These are phyloP conservation scores for Kodamaea restingae DNA, from an alignment of 805 yeast genomes.

Conservation along the genomic window DNA sequence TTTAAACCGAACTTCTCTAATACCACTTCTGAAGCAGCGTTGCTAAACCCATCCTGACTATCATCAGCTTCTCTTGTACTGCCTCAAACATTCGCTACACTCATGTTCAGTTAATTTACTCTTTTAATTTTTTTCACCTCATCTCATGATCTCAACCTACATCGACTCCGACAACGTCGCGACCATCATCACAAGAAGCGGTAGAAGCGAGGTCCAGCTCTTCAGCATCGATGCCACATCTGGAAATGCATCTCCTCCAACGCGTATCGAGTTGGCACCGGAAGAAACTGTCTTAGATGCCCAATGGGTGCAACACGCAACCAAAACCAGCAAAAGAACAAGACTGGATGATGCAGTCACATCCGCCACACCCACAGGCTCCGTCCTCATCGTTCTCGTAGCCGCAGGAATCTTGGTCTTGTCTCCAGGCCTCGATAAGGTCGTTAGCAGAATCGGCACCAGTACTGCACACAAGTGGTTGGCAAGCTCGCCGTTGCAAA, in stretches of 20 bases:
- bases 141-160: conserved; percentile 8
- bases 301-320: conserved; percentile 30
- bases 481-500: background rate
- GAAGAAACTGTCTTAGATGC: conserved; percentile 34
- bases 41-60: too few relatives aligned
- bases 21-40: too few relatives aligned
- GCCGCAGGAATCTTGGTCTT: conserved; percentile 38
- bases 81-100: background rate
- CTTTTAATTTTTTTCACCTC: background rate
- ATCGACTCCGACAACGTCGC: conserved; percentile 34
- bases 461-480: background rate
- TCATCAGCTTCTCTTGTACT: too few relatives aligned
- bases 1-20: too few relatives aligned
- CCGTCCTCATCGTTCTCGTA: background rate
- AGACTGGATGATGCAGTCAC: background rate
- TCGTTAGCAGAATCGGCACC: conserved; percentile 29
- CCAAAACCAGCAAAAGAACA: conserved; percentile 1
- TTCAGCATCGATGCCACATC: conserved; percentile 18
- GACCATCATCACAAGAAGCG: conserved; percentile 38
- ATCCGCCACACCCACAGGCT: background rate
- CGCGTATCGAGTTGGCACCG: conserved; percentile 38
- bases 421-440: conserved; percentile 40
- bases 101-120: background rate
- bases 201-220: conserved; percentile 45
- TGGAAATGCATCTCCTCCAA: conserved; percentile 8